A percentile compares a stretch with the other conserved stretches of the same genome.
Conservation (phyloP, 306 rosid species). For the Myrica gale region DNA sequence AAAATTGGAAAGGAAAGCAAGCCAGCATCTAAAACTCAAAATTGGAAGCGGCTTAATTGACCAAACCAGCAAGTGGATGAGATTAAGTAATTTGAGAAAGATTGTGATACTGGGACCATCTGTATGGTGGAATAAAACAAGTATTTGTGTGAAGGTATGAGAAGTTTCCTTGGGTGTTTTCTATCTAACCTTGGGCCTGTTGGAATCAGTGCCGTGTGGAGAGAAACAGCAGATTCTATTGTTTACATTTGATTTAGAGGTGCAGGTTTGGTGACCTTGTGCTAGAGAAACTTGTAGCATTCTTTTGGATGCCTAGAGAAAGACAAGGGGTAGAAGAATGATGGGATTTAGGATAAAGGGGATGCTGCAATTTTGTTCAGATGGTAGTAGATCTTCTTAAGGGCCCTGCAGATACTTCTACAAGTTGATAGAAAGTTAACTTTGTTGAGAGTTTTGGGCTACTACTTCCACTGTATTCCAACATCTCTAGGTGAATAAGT, state of each 20-base stretch:
- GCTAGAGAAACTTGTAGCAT: not conserved
- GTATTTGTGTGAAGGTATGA: not conserved
- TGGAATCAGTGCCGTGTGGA: not conserved
- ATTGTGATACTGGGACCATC: not conserved
- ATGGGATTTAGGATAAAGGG: conserved; percentile 7
- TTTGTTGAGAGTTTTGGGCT: not conserved
- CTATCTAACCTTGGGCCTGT: conserved; percentile 1
- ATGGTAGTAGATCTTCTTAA: not conserved
- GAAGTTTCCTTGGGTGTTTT: conserved; percentile 1
- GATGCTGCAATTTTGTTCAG: conserved; percentile 5
- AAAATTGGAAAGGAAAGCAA: not conserved
- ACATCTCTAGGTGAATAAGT: not conserved
- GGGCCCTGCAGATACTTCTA: not conserved
- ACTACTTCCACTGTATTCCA: not conserved
- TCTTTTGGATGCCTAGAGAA: conserved; percentile 2
- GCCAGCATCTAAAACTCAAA: not conserved
- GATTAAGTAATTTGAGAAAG: not conserved
- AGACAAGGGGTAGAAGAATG: not conserved
- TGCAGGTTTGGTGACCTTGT: conserved; percentile 2
- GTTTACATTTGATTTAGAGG: not conserved
- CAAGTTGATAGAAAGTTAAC: not conserved
- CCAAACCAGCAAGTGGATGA: not conserved
- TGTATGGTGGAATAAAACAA: not conserved
- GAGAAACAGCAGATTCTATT: not conserved
- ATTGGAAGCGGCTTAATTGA: not conserved